Evolutionary conservation across 78 protist genomes (phyloP).

Genomic region (slime mould (Dictyostelium discoideum)): DNA sequence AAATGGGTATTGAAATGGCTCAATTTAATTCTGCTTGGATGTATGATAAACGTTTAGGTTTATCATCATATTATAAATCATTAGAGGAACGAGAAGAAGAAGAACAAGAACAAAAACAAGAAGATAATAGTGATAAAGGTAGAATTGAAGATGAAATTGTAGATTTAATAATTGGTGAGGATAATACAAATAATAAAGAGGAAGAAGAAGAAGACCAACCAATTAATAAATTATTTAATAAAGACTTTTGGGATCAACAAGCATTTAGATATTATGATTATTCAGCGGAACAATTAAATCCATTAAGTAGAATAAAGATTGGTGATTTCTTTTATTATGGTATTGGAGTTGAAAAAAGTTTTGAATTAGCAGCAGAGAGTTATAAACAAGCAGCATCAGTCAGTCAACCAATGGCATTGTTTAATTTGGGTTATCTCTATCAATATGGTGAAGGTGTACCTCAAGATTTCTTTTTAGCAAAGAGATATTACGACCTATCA

Average conservation of each 20-base stretch:
- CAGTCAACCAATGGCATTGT: slow-evolving; percentile 85
- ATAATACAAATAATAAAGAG: background rate
- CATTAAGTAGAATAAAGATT: slow-evolving; percentile 77
- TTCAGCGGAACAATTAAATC: slow-evolving; percentile 83
- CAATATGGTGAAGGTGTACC: slow-evolving; percentile 88
- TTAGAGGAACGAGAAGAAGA: background rate
- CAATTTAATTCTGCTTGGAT: slow-evolving; percentile 88
- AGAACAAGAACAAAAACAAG: too few relatives aligned
- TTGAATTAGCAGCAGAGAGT: slow-evolving; percentile 75
- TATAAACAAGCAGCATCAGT: slow-evolving; percentile 78
- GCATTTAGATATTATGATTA: slow-evolving; percentile 61
- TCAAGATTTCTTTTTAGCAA: slow-evolving; percentile 90
- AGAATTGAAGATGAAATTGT: background rate
- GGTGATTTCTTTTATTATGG: slow-evolving; percentile 95
- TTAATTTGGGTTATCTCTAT: slow-evolving; percentile 92
- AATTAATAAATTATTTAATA: background rate
- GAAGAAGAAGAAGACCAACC: background rate
- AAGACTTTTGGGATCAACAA: background rate
- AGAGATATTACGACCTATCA: slow-evolving; percentile 92
- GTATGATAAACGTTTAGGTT: slow-evolving; percentile 69
- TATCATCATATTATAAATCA: background rate
- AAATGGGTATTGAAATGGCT: slow-evolving; percentile 91
- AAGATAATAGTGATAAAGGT: background rate
- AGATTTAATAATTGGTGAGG: background rate
- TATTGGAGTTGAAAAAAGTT: slow-evolving; percentile 65